Percentiles rank a stretch among this genome's conserved stretches.
Conservation (phyloP, 129 eudicot genomes). For the Heracleum sosnowskyi region DNA sequence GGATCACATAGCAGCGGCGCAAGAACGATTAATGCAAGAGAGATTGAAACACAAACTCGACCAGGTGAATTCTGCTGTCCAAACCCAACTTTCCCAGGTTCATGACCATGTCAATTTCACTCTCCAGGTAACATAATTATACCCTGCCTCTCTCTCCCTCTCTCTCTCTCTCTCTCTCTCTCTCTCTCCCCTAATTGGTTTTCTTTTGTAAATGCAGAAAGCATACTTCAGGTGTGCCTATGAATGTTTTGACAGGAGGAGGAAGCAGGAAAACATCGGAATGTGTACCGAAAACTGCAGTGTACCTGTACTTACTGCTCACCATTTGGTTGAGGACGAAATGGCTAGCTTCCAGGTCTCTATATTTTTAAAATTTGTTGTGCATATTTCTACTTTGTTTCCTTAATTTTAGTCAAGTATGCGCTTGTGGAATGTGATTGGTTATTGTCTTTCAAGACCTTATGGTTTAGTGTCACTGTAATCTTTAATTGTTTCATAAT, state of each 20-base stretch:
- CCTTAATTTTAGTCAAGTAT: not conserved
- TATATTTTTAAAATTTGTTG: not conserved
- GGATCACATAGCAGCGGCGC: slow-evolving; percentile 64
- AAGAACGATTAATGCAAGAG: slow-evolving; percentile 54
- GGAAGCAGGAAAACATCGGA: not conserved
- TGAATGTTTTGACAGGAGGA: slow-evolving; percentile 7
- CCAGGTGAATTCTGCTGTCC: slow-evolving; percentile 67
- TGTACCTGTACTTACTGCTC: slow-evolving; percentile 15
- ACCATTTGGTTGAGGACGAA: slow-evolving; percentile 58
- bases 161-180: not conserved
- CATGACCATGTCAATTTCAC: slow-evolving; percentile 39
- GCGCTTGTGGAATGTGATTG: not conserved
- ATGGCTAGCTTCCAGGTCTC: slow-evolving; percentile 82
- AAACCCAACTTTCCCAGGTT: slow-evolving; percentile 49
- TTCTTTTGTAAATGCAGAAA: not conserved
- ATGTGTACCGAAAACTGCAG: slow-evolving; percentile 10
- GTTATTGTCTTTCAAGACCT: too few relatives aligned
- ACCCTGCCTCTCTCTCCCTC: too few relatives aligned
- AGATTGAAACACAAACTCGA: slow-evolving; percentile 66
- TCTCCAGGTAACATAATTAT: slow-evolving; percentile 50
- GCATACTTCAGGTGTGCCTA: slow-evolving; percentile 11
- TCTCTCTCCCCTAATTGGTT: not conserved
- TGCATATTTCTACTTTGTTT: too few relatives aligned
- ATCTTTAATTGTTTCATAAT: not conserved
- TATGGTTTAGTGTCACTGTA: not conserved